Evolutionary conservation across 1,139 yeast genomes (phyloP).

Genomic region (Debaryomycetaceae sp.): DNA sequence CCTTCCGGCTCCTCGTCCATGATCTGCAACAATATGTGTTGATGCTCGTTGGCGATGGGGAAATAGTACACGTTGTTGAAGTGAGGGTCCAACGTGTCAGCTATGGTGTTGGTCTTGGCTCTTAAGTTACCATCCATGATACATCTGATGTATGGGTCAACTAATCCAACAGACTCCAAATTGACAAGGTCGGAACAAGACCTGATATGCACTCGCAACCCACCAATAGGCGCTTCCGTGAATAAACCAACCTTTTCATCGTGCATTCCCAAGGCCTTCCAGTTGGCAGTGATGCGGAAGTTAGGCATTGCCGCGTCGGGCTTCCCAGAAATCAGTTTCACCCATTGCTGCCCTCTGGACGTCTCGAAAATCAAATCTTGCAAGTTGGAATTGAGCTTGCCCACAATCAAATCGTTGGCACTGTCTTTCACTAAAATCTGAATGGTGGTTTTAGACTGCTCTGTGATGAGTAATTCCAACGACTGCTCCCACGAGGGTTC

Average conservation of each 20-base stretch:
- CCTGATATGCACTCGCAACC: slow-evolving; percentile 54
- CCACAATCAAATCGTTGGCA: slow-evolving; percentile 45
- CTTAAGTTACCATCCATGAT: slow-evolving; percentile 53
- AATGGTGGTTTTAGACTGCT: slow-evolving; percentile 52
- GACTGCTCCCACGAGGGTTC: slow-evolving; percentile 70
- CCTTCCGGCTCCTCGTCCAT: slow-evolving; percentile 64
- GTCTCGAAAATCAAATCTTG: slow-evolving; percentile 51
- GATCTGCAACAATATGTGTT: slow-evolving; percentile 52
- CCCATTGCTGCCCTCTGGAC: slow-evolving; percentile 50
- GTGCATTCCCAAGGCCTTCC: slow-evolving; percentile 69
- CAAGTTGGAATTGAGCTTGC: slow-evolving; percentile 49
- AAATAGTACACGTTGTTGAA: slow-evolving; percentile 58
- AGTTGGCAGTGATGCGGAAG: slow-evolving; percentile 50
- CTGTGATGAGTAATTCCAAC: slow-evolving; percentile 56
- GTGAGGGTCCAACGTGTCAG: slow-evolving; percentile 52
- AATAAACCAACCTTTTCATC: slow-evolving; percentile 43
- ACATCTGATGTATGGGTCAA: slow-evolving; percentile 68
- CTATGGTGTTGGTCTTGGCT: slow-evolving; percentile 52
- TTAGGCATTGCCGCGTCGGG: slow-evolving; percentile 16
- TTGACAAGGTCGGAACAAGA: slow-evolving; percentile 54
- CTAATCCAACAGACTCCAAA: slow-evolving; percentile 60
- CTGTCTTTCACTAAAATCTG: slow-evolving; percentile 57
- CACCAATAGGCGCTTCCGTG: slow-evolving; percentile 60
- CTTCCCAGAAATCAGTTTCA: slow-evolving; percentile 38
- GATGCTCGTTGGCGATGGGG: slow-evolving; percentile 60